These are phyloP conservation scores for Kodamaea anthophila DNA, from an alignment of 1,139 yeast genomes.

Conservation along the genomic window DNA sequence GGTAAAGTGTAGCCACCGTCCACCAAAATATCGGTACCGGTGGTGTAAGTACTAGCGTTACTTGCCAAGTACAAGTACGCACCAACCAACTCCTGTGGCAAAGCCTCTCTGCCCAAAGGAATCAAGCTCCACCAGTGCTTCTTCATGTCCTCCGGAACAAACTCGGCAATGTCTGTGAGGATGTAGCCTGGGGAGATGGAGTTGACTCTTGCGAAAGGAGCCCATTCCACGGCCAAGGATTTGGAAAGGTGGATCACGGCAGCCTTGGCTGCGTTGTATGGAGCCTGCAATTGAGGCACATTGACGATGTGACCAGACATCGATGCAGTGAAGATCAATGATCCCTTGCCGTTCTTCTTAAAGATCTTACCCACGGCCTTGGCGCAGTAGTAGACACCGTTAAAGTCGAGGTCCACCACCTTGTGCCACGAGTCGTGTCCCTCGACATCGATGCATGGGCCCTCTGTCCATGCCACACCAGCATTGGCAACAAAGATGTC, in stretches of 20 bases:
- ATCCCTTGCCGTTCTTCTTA: constrained; percentile 61
- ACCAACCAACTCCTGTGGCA: constrained; percentile 76
- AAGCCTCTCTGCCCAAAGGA: constrained; percentile 77
- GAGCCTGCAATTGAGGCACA: constrained; percentile 79
- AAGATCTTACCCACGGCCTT: constrained; percentile 61
- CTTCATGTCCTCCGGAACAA: constrained; percentile 47
- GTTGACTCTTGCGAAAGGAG: constrained; percentile 70
- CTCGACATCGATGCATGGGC: constrained; percentile 14
- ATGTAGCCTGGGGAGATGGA: constrained; percentile 80
- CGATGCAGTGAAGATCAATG: constrained; percentile 72
- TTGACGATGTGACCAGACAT: constrained; percentile 84
- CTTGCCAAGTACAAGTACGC: constrained; percentile 76
- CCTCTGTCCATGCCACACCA: constrained; percentile 82
- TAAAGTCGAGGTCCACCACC: constrained; percentile 18
- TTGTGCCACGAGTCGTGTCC: constrained; percentile 16
- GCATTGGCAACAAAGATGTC: constrained; percentile 89
- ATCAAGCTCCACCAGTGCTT: constrained; percentile 57
- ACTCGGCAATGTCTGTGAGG: constrained; percentile 56
- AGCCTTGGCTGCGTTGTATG: constrained; percentile 82
- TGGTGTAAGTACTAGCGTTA: constrained; percentile 74
- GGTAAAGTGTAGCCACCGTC: constrained; percentile 76
- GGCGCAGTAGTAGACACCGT: constrained; percentile 35
- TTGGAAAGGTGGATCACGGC: constrained; percentile 75
- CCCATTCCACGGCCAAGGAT: constrained; percentile 84
- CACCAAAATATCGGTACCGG: constrained; percentile 76